These are phyloP conservation scores for Ophiosphaerella korrae DNA, from an alignment of 2,329 filamentous ascomycete species.

Conservation along the genomic window DNA sequence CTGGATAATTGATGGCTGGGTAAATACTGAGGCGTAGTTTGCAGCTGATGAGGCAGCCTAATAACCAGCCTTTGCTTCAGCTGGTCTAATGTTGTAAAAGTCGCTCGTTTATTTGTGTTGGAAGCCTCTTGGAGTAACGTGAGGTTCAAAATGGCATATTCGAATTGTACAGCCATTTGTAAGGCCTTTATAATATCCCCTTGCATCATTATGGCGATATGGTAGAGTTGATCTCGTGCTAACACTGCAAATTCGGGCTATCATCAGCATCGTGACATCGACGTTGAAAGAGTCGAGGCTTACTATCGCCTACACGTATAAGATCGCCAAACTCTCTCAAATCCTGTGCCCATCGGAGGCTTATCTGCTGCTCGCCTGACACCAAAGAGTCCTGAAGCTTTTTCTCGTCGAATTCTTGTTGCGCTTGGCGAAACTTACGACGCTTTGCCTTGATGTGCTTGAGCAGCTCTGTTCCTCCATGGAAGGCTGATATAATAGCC, in stretches of 20 bases:
- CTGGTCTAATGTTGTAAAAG: constrained; percentile 42
- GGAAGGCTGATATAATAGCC: constrained; percentile 51
- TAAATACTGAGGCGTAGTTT: constrained; percentile 2
- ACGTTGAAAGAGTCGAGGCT: constrained; percentile 22
- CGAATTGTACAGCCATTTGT: constrained; percentile 44
- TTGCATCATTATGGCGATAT: constrained; percentile 48
- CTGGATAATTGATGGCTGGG: constrained; percentile 10
- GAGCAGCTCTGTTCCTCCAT: constrained; percentile 48
- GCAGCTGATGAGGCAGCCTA: constrained; percentile 25
- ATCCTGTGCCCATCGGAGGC: constrained; percentile 39
- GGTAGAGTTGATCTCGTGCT: constrained; percentile 44
- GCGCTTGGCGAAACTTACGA: constrained; percentile 31
- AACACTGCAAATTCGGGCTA: constrained; percentile 28
- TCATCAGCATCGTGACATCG: constrained; percentile 7
- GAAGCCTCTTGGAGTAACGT: constrained; percentile 44
- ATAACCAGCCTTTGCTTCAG: constrained; percentile 46
- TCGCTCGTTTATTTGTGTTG: constrained; percentile 41
- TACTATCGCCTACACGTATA: constrained; percentile 48
- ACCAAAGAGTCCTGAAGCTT: constrained; percentile 47
- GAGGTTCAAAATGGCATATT: constrained; percentile 32
- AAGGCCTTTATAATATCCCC: constrained; percentile 48
- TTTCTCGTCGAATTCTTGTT: constrained; percentile 43
- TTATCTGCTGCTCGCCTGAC: constrained; percentile 44
- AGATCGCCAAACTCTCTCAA: constrained; percentile 43
- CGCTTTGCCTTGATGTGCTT: constrained; percentile 43